Conservation (phyloP, 768 basidiomycete genomes). For the Leccinum disarticulatum region DNA sequence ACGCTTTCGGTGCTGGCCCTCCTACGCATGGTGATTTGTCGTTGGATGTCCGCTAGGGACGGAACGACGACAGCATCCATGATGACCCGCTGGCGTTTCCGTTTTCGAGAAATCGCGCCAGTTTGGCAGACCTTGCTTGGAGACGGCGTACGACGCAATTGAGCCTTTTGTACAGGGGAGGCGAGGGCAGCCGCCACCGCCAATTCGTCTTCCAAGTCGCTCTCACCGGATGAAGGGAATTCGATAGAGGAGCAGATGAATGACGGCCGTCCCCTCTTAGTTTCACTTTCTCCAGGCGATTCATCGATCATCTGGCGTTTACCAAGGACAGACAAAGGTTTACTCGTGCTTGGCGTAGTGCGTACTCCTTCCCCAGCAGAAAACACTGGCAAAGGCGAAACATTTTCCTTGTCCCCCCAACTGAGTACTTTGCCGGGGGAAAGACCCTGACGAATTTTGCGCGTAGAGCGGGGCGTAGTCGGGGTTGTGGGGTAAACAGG, state of each 20-base stretch:
- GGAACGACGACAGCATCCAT: slow-evolving; percentile 56
- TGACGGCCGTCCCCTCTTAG: slow-evolving; percentile 29
- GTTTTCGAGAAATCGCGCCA: slow-evolving; percentile 17
- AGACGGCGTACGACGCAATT: not conserved
- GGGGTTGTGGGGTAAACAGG: slow-evolving; percentile 29
- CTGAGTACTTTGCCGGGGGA: slow-evolving; percentile 41
- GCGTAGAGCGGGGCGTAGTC: slow-evolving; percentile 34
- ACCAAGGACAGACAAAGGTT: slow-evolving; percentile 32
- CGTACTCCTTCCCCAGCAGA: slow-evolving; percentile 50
- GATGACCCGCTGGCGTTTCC: slow-evolving; percentile 50
- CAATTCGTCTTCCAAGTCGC: slow-evolving; percentile 33
- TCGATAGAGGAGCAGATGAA: slow-evolving; percentile 34
- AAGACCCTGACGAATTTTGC: slow-evolving; percentile 17
- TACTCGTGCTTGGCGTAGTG: slow-evolving; percentile 30
- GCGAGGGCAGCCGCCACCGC: slow-evolving; percentile 25
- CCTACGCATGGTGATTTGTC: slow-evolving; percentile 18
- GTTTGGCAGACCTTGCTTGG: slow-evolving; percentile 8
- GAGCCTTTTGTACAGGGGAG: slow-evolving; percentile 18
- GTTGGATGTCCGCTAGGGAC: slow-evolving; percentile 30
- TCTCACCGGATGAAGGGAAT: slow-evolving; percentile 26
- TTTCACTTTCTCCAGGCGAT: slow-evolving; percentile 25
- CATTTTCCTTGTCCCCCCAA: slow-evolving; percentile 60
- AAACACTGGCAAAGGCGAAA: slow-evolving; percentile 39
- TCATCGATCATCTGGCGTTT: slow-evolving; percentile 47
- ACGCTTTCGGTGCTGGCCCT: slow-evolving; percentile 19